Percentiles rank a stretch among this genome's conserved stretches.
Conservation (phyloP, 2,329 filamentous ascomycete genomes). For the Phialophora verrucosa region DNA sequence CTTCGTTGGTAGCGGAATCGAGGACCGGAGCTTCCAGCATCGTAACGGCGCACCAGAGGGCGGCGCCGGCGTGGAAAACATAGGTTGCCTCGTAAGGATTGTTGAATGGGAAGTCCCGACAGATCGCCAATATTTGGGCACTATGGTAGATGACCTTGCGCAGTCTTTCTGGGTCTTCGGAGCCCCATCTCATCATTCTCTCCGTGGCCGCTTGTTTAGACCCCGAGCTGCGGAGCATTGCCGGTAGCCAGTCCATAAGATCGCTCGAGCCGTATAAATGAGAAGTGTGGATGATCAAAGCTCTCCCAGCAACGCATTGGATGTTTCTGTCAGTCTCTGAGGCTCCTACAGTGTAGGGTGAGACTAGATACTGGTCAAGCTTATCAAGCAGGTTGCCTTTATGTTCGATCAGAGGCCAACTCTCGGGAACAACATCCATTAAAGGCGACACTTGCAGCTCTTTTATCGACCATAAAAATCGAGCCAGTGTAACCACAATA, state of each 20-base stretch:
- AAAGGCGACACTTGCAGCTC: slow-evolving; percentile 14
- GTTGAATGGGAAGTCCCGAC: slow-evolving; percentile 19
- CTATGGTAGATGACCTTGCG: slow-evolving; percentile 9
- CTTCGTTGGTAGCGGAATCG: neutral
- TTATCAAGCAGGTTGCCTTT: slow-evolving; percentile 12
- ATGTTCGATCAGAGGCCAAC: slow-evolving; percentile 8
- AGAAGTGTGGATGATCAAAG: slow-evolving; percentile 12
- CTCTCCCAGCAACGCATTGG: neutral
- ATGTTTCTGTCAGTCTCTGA: neutral
- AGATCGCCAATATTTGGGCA: slow-evolving; percentile 13
- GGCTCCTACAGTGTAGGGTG: neutral
- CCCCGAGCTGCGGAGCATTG: slow-evolving; percentile 3
- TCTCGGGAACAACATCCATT: slow-evolving; percentile 12
- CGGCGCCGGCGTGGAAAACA: slow-evolving; percentile 13
- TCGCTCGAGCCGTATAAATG: slow-evolving; percentile 13
- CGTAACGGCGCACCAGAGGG: slow-evolving; percentile 14
- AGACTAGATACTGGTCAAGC: slow-evolving; percentile 8
- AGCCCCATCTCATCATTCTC: slow-evolving; percentile 13
- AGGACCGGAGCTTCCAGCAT: neutral
- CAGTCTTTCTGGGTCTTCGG: slow-evolving; percentile 1
- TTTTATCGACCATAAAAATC: slow-evolving; percentile 18
- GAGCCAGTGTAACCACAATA: slow-evolving; percentile 11
- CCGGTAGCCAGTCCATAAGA: slow-evolving; percentile 19
- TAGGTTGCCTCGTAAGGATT: slow-evolving; percentile 12
- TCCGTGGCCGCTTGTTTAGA: slow-evolving; percentile 8